phyloP scores from a whole-genome alignment of 2,329 filamentous ascomycete species.

The Penicillium thymicola region DNA sequence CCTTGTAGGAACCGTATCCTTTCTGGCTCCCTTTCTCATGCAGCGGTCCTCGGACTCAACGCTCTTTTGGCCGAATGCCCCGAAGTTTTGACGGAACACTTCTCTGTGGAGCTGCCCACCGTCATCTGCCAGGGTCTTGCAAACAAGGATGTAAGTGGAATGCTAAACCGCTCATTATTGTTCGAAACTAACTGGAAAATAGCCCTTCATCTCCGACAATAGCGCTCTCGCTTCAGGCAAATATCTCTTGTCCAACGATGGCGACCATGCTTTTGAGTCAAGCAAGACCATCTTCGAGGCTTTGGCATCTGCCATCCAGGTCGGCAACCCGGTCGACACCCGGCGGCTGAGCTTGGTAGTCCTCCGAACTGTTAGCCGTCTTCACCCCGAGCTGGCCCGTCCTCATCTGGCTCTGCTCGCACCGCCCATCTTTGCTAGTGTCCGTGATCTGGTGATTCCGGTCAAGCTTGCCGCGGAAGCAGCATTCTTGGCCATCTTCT shows the following conservation, averaged over 20 bases:
- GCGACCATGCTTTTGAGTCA: slow-evolving; percentile 65
- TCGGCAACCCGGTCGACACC: slow-evolving; percentile 75
- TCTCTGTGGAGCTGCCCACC: slow-evolving; percentile 71
- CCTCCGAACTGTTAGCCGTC: slow-evolving; percentile 76
- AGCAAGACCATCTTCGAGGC: slow-evolving; percentile 77
- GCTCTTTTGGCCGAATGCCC: slow-evolving; percentile 81
- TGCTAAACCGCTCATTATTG: not conserved
- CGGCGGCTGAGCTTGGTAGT: slow-evolving; percentile 84
- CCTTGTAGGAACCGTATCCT: slow-evolving; percentile 72
- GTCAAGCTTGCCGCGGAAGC: slow-evolving; percentile 94
- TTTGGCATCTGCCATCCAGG: slow-evolving; percentile 70
- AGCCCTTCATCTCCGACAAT: slow-evolving; percentile 86
- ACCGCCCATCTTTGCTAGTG: slow-evolving; percentile 79
- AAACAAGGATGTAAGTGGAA: slow-evolving; percentile 65
- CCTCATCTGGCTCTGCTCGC: slow-evolving; percentile 79
- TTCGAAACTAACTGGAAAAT: slow-evolving; percentile 18
- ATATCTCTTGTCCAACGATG: slow-evolving; percentile 66
- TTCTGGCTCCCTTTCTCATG: slow-evolving; percentile 68
- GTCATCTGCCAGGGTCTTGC: slow-evolving; percentile 76
- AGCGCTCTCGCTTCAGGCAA: slow-evolving; percentile 87
- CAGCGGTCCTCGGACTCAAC: slow-evolving; percentile 83
- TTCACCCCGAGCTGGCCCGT: slow-evolving; percentile 73
- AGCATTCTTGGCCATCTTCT: slow-evolving; percentile 87
- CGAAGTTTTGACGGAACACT: slow-evolving; percentile 62
- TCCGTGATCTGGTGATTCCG: slow-evolving; percentile 88